A percentile compares a stretch with the other conserved stretches of the same genome.
phyloP scores from a whole-genome alignment of 2,329 filamentous ascomycete species.

The Colletotrichum lini region DNA sequence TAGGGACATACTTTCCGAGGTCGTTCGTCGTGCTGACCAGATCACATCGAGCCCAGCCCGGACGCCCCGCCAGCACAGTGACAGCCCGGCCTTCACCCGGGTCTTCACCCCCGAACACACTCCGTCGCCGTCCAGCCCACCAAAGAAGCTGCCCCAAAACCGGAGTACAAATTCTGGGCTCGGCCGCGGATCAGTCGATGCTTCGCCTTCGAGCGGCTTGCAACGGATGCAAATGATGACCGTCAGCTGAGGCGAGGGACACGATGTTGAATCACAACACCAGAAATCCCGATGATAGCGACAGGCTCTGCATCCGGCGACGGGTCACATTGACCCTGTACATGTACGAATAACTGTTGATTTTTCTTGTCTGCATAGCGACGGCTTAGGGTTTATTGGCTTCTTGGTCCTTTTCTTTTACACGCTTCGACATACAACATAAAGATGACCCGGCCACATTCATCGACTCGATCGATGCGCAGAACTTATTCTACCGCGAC shows the following conservation, averaged over 20 bases:
- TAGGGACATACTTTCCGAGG: slow-evolving; percentile 71
- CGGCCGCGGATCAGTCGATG: slow-evolving; percentile 64
- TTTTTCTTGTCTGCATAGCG: slow-evolving; percentile 45
- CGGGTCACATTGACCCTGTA: slow-evolving; percentile 37
- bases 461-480: slow-evolving; percentile 11
- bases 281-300: background rate
- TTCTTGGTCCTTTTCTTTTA: slow-evolving; percentile 26
- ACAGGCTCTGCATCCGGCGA: background rate
- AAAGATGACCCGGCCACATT: slow-evolving; percentile 28
- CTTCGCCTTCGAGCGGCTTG: slow-evolving; percentile 66
- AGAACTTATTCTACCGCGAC: background rate
- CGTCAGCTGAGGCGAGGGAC: slow-evolving; percentile 60
- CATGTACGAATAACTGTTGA: slow-evolving; percentile 44
- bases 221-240: slow-evolving; percentile 77
- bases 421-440: slow-evolving; percentile 36
- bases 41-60: slow-evolving; percentile 69
- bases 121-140: slow-evolving; percentile 68
- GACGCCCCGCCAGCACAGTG: slow-evolving; percentile 64
- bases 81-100: slow-evolving; percentile 77
- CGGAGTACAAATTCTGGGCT: slow-evolving; percentile 69
- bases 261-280: slow-evolving; percentile 7
- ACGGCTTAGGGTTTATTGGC: slow-evolving; percentile 38
- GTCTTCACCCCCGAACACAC: slow-evolving; percentile 70
- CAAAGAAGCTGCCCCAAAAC: slow-evolving; percentile 65
- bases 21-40: slow-evolving; percentile 72